A percentile compares a stretch with the other conserved stretches of the same genome.
These are phyloP conservation scores for Cystoderma amianthinum DNA, from an alignment of 768 basidiomycete species.

Conservation along the genomic window DNA sequence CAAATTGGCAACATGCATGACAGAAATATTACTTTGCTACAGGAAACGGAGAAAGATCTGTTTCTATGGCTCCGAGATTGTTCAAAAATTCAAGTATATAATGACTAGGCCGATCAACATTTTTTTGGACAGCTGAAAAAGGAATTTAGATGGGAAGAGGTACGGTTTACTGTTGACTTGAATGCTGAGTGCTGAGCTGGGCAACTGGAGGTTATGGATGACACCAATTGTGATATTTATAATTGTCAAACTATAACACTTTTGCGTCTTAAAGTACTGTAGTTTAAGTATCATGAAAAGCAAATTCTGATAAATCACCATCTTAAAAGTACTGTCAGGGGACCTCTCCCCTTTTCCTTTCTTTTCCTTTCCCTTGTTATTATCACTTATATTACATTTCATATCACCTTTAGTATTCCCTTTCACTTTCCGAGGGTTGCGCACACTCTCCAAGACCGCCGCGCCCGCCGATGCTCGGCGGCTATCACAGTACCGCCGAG, in stretches of 20 bases:
- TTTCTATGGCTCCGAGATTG: no score
- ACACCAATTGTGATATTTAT: slow-evolving; percentile 53
- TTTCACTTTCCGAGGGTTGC: no score
- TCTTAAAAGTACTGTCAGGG: no score
- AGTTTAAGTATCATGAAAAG: no score
- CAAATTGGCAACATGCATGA: slow-evolving; percentile 45
- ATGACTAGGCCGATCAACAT: slow-evolving; percentile 71
- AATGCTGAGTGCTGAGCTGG: not conserved
- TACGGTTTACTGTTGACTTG: slow-evolving; percentile 16
- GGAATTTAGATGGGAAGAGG: slow-evolving; percentile 67
- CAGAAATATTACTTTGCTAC: slow-evolving; percentile 86
- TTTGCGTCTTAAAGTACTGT: slow-evolving; percentile 35
- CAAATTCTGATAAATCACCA: no score
- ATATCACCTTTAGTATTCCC: no score
- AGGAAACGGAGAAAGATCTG: slow-evolving; percentile 86
- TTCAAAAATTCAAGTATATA: not conserved
- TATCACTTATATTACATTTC: no score
- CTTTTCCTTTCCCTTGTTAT: no score
- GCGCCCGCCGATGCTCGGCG: no score
- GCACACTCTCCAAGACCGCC: no score
- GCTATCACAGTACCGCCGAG: no score
- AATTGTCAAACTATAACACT: slow-evolving; percentile 62
- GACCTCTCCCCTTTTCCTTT: no score
- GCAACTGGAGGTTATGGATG: slow-evolving; percentile 46
- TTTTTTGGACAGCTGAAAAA: slow-evolving; percentile 81